phyloP scores from a whole-genome alignment of 1,284 basidiomycete genomes.

The Ustilago shanxiensis region DNA sequence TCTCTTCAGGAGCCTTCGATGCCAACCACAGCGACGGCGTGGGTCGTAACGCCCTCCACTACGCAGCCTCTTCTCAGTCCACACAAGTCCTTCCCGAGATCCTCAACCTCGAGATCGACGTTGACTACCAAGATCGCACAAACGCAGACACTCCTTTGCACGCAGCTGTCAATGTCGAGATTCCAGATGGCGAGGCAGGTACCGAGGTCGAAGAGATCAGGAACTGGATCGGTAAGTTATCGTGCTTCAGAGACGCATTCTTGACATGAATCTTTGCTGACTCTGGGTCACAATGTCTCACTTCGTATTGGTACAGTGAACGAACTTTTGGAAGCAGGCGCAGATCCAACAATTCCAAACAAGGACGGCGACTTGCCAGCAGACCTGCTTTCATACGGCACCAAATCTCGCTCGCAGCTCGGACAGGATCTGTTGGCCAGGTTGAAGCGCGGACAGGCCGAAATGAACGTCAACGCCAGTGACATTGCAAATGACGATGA shows the following conservation, averaged over 20 bases:
- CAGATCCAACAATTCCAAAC: slow-evolving; percentile 59
- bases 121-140: slow-evolving; percentile 82
- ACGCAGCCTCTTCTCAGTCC: slow-evolving; percentile 56
- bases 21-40: slow-evolving; percentile 63
- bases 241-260: not conserved
- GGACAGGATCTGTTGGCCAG: slow-evolving; percentile 56
- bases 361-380: slow-evolving; percentile 63
- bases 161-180: slow-evolving; percentile 76
- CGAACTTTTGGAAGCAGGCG: slow-evolving; percentile 65
- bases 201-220: slow-evolving; percentile 76
- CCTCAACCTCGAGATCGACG: slow-evolving; percentile 76
- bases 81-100: slow-evolving; percentile 60
- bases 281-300: not conserved
- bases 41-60: slow-evolving; percentile 67
- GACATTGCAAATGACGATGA: slow-evolving; percentile 57
- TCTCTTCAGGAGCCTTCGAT: slow-evolving; percentile 54
- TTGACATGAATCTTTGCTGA: not conserved
- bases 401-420: slow-evolving; percentile 44
- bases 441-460: slow-evolving; percentile 53
- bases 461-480: slow-evolving; percentile 45
- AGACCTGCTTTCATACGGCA: slow-evolving; percentile 55
- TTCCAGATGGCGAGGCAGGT: slow-evolving; percentile 32
- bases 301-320: slow-evolving; percentile 40
- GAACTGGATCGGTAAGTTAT: slow-evolving; percentile 71
- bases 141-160: slow-evolving; percentile 85